phyloP scores from a whole-genome alignment of 192 early-diverging fungal genomes.

The Chytriomyces confervae region DNA sequence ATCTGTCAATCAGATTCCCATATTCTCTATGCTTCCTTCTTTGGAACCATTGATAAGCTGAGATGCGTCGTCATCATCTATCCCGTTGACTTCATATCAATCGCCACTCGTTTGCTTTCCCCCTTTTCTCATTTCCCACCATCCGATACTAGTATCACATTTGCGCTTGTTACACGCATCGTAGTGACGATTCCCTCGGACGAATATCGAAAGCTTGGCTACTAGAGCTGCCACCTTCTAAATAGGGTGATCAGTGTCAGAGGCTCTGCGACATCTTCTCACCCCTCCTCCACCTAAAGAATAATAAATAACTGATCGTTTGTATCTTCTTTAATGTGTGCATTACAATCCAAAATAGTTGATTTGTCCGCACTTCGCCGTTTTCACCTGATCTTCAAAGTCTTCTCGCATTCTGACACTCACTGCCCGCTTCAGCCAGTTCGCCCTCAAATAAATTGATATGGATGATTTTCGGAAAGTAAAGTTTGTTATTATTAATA shows the following conservation, averaged over 20 bases:
- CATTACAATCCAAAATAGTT: no score
- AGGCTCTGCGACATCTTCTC: not conserved
- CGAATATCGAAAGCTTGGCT: not conserved
- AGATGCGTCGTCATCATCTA: no score
- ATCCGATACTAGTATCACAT: constrained; percentile 9
- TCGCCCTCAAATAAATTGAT: no score
- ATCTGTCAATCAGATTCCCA: not conserved
- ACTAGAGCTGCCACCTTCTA: constrained; percentile 4
- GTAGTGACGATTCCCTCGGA: constrained; percentile 6
- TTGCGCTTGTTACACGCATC: not conserved
- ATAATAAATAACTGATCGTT: not conserved
- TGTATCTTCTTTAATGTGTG: no score
- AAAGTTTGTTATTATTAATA: no score
- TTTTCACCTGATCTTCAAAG: no score
- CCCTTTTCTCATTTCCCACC: not conserved
- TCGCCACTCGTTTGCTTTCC: not conserved
- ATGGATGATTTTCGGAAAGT: no score
- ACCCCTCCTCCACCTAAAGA: not conserved
- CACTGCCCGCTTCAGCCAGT: no score
- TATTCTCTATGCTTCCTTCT: not conserved
- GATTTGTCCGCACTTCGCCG: no score
- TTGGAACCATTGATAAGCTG: no score
- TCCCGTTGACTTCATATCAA: no score
- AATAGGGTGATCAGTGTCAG: constrained; percentile 5
- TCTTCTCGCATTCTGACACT: no score